These are phyloP conservation scores for Chalciporus sp. DNA, from an alignment of 1,284 basidiomycete genomes.

Conservation along the genomic window DNA sequence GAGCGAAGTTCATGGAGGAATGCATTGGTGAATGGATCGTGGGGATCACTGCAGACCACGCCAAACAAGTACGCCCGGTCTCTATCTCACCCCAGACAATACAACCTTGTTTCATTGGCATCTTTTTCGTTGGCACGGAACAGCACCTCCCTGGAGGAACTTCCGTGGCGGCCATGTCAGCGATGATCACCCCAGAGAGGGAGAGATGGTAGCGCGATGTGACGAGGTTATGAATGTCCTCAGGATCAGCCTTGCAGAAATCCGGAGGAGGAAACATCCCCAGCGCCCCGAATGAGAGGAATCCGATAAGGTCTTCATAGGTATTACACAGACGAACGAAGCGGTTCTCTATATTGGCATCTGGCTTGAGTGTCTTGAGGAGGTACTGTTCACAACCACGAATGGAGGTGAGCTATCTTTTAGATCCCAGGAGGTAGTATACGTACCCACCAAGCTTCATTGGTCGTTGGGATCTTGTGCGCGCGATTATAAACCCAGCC, in stretches of 20 bases:
- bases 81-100: constrained; percentile 25
- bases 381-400: neutral
- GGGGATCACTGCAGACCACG: constrained; percentile 29
- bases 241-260: constrained; percentile 11
- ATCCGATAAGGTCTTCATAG: constrained; percentile 34
- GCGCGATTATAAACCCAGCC: constrained; percentile 34
- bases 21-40: constrained; percentile 21
- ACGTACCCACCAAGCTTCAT: constrained; percentile 38
- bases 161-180: constrained; percentile 19
- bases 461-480: constrained; percentile 23
- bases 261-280: constrained; percentile 21
- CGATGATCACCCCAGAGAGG: constrained; percentile 31
- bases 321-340: constrained; percentile 35
- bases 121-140: constrained; percentile 15
- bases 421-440: too few species aligned
- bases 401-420: too few species aligned
- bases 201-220: constrained; percentile 27
- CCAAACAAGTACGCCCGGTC: constrained; percentile 34
- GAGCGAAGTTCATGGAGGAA: constrained; percentile 33
- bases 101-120: constrained; percentile 14
- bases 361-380: constrained; percentile 6
- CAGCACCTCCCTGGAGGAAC: neutral
- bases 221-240: neutral
- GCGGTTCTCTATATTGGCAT: constrained; percentile 31
- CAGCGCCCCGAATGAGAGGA: constrained; percentile 31